Percentiles rank a stretch among this genome's conserved stretches.
phyloP scores from a whole-genome alignment of 371 early-diverging fungal genomes.

The Catenaria anguillulae region DNA sequence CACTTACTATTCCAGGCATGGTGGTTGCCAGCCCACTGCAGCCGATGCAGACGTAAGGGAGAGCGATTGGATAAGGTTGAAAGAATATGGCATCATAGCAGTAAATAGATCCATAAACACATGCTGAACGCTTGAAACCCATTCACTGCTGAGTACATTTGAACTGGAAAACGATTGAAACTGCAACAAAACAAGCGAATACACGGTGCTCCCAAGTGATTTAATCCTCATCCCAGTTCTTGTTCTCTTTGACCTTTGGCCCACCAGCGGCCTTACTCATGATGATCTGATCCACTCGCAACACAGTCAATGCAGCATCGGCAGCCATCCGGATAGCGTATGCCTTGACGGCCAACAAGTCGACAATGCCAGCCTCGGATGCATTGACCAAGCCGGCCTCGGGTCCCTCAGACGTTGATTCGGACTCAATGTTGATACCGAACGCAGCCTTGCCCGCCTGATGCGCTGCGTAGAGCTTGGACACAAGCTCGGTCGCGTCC shows the following conservation, averaged over 20 bases:
- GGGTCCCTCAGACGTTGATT: constrained; percentile 31
- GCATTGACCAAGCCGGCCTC: constrained; percentile 61
- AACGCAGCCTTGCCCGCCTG: constrained; percentile 26
- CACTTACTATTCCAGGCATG: too few relatives aligned
- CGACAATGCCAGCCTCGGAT: constrained; percentile 54
- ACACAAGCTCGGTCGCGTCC: constrained; percentile 83
- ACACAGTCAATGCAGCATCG: constrained; percentile 83
- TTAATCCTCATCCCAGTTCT: constrained; percentile 83
- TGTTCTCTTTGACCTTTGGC: constrained; percentile 77
- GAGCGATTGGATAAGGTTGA: too few relatives aligned
- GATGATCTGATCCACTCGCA: constrained; percentile 95
- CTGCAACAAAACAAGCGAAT: too few relatives aligned
- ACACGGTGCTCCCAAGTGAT: too few relatives aligned
- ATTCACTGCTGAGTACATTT: too few relatives aligned
- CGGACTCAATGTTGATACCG: constrained; percentile 67
- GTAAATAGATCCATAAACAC: too few relatives aligned
- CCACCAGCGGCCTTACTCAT: constrained; percentile 97
- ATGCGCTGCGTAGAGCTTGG: constrained; percentile 88
- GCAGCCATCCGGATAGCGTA: constrained; percentile 79
- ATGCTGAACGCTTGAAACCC: too few relatives aligned
- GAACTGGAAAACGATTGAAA: too few relatives aligned
- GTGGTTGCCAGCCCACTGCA: too few relatives aligned
- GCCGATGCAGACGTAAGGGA: too few relatives aligned
- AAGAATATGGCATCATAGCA: too few relatives aligned
- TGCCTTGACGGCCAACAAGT: constrained; percentile 63